Percentiles rank a stretch among this genome's conserved stretches.
Evolutionary conservation across 116 monocot species (phyloP).

Genomic region (Trichopus zeylanicus): DNA sequence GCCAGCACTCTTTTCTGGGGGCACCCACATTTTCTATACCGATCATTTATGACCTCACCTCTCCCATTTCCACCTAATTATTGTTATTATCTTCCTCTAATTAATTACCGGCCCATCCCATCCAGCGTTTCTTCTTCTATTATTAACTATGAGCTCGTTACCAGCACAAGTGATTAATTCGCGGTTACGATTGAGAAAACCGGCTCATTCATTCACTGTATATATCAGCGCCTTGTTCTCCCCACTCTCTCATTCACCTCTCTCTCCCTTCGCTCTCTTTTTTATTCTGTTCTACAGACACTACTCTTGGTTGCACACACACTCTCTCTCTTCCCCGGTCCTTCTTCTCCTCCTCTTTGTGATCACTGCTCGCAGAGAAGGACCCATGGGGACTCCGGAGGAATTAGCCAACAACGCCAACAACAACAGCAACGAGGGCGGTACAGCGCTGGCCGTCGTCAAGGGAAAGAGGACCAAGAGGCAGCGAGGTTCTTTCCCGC

Average conservation of each 20-base stretch:
- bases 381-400: background rate
- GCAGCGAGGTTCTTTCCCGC: slow-evolving; percentile 2
- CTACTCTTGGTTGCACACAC: no score
- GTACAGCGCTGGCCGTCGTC: background rate
- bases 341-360: background rate
- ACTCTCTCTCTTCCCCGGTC: background rate
- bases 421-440: background rate
- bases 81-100: no score
- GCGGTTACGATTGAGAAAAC: slow-evolving; percentile 1
- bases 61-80: slow-evolving; percentile 2
- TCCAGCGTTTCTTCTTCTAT: no score
- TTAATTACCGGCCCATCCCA: no score
- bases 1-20: background rate
- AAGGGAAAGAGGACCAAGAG: slow-evolving; percentile 29
- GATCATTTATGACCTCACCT: background rate
- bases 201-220: background rate
- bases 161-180: slow-evolving; percentile 1
- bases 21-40: background rate
- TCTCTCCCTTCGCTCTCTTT: background rate
- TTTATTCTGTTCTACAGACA: no score
- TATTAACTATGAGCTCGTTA: no score
- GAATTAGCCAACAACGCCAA: slow-evolving; percentile 6
- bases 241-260: background rate
- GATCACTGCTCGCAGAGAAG: slow-evolving; percentile 2
- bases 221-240: background rate